phyloP scores from a whole-genome alignment of 2,329 filamentous ascomycete genomes.

The Fusarium algeriense region DNA sequence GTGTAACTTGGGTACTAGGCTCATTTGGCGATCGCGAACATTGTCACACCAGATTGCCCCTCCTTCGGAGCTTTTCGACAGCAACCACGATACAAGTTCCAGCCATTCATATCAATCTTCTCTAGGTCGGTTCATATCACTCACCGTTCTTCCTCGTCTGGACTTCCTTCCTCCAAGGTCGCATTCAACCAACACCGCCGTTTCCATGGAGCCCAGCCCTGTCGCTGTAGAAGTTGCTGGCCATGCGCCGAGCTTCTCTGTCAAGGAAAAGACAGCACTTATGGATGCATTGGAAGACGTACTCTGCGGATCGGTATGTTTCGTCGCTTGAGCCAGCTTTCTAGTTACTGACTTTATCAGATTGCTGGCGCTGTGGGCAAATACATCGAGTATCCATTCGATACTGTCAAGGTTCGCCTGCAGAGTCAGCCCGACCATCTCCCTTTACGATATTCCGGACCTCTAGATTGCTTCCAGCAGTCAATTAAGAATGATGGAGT shows the following conservation, averaged over 20 bases:
- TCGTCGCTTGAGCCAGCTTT: not conserved
- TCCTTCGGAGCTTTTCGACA: constrained; percentile 5
- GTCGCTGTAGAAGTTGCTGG: constrained; percentile 46
- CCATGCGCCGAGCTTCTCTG: constrained; percentile 44
- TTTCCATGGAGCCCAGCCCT: constrained; percentile 50
- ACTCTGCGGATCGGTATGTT: constrained; percentile 83
- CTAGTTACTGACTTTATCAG: constrained; percentile 55
- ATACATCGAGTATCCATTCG: constrained; percentile 98
- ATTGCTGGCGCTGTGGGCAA: constrained; percentile 89
- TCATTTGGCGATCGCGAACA: constrained; percentile 11
- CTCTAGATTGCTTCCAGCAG: constrained; percentile 93
- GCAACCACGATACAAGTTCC: constrained; percentile 12
- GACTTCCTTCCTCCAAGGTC: not conserved
- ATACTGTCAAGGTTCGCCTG: constrained; percentile 96
- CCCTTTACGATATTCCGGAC: constrained; percentile 85
- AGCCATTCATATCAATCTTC: not conserved
- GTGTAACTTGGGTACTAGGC: not conserved
- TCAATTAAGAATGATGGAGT: constrained; percentile 85
- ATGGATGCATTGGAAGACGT: constrained; percentile 87
- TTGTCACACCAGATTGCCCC: constrained; percentile 12
- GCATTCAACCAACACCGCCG: not conserved
- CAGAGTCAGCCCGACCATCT: constrained; percentile 93
- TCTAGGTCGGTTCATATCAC: not conserved
- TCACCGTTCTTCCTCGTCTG: not conserved
- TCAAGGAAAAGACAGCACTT: constrained; percentile 56